Base-by-base conservation (phyloP, 140 eudicot species). In the Stevia rebaudiana region DNA sequence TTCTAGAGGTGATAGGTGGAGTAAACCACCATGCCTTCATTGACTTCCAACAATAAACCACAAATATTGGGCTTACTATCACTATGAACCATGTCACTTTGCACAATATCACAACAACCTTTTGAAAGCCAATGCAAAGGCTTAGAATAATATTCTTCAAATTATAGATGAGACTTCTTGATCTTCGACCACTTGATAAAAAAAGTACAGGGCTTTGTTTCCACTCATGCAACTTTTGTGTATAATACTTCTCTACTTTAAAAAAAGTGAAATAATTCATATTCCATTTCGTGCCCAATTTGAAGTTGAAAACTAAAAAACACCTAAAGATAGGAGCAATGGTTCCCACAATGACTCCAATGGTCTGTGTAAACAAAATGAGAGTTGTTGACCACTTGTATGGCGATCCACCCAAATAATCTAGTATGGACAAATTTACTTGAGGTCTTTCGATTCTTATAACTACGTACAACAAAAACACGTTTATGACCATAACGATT, bases 171-270 rank as follows among this genome's bases (percentile, higher is more conserved):
- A 59, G 3, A 1, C 12, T 36, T 70, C 39, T 44, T 46, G 68
- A 58, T 70, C 39, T 24, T 1, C 25, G 67, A 5, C 61, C 22
- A 12, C 43, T 8, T 22, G 49, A 69, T 33, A 33, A 37, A 33
- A 41, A 12, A 11, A 31, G 25, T 12, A 43, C 1, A 21, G 8
- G 68, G 4, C 22, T 65, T 22, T 35, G 42, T 74, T 74, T 74
- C 78, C 73, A 56, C 23, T 43, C 68, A 3, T 2, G 24, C 12
- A 74, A 33, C 35, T 9, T 66, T 25, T 67, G 74, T 12, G 36
- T 74, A 74, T 69, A 74, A 0, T 35, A 74, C 8, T 39, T 39
- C 31, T 74, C 78, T 47, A 65, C 78, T 54, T 40, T 7, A 11
- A 11, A 65, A 3, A 31, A 50, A 41, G 0, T 35, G 1, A 31